Evolutionary conservation across 2,329 filamentous ascomycete genomes (phyloP), one percentile per base, ranked within the genome.

Genomic region (Botryosphaeria dothidea): DNA sequence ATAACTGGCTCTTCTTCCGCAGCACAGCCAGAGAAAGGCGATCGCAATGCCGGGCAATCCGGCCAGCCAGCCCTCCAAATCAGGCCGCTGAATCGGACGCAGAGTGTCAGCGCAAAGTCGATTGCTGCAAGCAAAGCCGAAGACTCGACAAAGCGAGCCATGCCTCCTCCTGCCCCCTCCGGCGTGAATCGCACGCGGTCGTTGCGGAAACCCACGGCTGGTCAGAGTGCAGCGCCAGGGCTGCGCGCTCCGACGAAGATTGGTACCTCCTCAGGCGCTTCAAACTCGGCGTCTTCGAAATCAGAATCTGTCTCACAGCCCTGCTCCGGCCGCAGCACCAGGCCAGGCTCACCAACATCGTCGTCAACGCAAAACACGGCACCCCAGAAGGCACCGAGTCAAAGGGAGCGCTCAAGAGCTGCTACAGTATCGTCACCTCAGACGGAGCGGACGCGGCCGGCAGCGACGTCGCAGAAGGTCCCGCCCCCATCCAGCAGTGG

Each of bases 181-280:
- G 63, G 46, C 46, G 34, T 61, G 63, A 46, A 23, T 29, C 63
- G 63, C 45, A 46, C 54, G 54, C 63, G 45, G 23, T 63, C 61
- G 38, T n/a, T 45, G 36, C 46, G 61, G 36, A 63, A 19, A 48
- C 61, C 61, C 7, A 29, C 45, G 31, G 34, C n/a, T 13, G 36
- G 46, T 9, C 63, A 43, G 36, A 29, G 17, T 23, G 17, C 25
- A 3, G 36, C 43, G 38, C n/a, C 56, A 52, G n/a, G 43, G 15
- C n/a, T 63, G 48, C 61, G 61, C 23, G 46, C 58, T 21, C 58
- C 58, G 15, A 27, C 23, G n/a, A 51, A 51, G 31, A 17, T 25
- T 17, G 34, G 58, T 15, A 29, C 29, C 6, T 25, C 58, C 19
- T 38, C 58, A 34, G 43, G 43, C 13, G 34, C 31, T 62, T 19